Conservation (phyloP, 768 basidiomycete species). For the Daedaleopsis nitida region DNA sequence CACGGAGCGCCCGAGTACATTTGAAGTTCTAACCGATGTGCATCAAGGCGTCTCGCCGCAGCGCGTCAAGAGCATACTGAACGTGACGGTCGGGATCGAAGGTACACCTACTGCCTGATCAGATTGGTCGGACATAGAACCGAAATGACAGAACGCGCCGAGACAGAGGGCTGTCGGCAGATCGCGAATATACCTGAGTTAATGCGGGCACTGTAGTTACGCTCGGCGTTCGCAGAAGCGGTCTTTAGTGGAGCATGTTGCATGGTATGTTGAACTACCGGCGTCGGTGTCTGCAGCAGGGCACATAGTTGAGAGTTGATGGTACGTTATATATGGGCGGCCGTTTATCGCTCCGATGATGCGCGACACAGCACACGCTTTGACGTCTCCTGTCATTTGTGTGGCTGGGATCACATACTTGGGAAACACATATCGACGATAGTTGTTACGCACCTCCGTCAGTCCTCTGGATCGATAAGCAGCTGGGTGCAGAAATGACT, state of each 20-base stretch:
- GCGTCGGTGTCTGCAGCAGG: no score
- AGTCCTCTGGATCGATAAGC: no score
- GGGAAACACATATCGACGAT: not conserved
- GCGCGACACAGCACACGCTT: no score
- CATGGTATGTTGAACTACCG: no score
- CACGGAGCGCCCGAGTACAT: not conserved
- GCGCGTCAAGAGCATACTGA: no score
- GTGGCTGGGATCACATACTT: not conserved
- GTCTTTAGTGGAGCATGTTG: no score
- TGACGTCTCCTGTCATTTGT: conserved; percentile 4
- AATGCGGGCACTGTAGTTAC: not conserved
- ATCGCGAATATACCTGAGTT: not conserved
- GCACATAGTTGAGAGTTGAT: no score
- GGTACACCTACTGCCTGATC: not conserved
- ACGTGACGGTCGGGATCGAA: not conserved
- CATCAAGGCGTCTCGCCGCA: not conserved
- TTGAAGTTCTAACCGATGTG: no score
- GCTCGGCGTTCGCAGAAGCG: no score
- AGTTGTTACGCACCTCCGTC: not conserved
- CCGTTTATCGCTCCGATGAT: no score
- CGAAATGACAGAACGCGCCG: not conserved
- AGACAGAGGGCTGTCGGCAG: not conserved
- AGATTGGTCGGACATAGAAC: not conserved
- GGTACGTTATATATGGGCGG: no score
- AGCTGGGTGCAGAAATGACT: not conserved